Base-by-base conservation (phyloP, 179 eudicot genomes). In the Spergularia azorica region DNA sequence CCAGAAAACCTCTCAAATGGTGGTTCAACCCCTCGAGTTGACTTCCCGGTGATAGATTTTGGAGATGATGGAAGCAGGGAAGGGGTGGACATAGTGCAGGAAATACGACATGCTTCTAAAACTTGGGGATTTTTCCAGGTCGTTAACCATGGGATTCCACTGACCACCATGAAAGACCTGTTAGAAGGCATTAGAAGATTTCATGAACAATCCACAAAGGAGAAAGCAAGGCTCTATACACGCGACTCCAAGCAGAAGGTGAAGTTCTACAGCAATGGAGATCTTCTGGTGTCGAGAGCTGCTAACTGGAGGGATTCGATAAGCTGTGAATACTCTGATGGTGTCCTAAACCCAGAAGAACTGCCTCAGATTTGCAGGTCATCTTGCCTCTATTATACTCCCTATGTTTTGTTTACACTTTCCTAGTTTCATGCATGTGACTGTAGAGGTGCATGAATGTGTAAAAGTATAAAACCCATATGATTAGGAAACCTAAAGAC, bases 241-340 rank as follows among this genome's bases (percentile, higher is more conserved):
- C 72, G 83, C 17, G 89, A 84, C 21, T 9, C 60, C 18, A 79
- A 81, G 74, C 26, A 72, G 48, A 82, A 50, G 79, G 95, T 92
- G 20, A 83, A 83, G 79, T 92, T 81, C 67, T 88, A 83, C 57
- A 73, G 87, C 76, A 92, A 92, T 50, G 87, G 87, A 5, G 88
- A 89, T 79, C 88, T 90, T 38, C 73, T 84, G 66, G 76, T 70
- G n/a, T 78, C 90, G 0, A 83, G 72, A 72, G 87, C 88, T 41
- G 95, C 91, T 62, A 83, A 79, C 60, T 92, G 97, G 97, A 85
- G 95, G 76, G 97, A 92, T 79, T 79, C 89, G 0, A 63, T 86
- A 17, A 74, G 71, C 17, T 86, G 67, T 71, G 85, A 81, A 50
- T 86, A 77, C 75, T 77, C 18, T 63, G 84, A 84, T 74, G 81